phyloP scores from a whole-genome alignment of 345 rosid species.

The Eutrema heterophyllum region DNA sequence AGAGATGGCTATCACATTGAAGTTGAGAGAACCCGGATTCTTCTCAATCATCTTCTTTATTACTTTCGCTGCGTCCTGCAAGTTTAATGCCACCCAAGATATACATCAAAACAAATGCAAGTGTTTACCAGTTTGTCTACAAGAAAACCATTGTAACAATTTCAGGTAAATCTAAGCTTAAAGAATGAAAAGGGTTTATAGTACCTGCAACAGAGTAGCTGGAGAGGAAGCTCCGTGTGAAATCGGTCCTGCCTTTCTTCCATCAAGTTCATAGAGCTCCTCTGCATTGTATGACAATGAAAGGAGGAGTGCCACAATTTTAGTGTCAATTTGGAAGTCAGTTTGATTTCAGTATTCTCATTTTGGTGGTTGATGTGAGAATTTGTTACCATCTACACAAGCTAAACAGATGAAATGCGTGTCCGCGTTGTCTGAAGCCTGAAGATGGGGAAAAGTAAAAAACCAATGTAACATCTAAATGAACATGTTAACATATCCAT shows the following conservation, averaged over 20 bases:
- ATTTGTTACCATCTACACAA: conserved; percentile 63
- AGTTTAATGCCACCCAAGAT: neutral
- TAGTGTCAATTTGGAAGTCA: neutral
- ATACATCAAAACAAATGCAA: neutral
- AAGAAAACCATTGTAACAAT: neutral
- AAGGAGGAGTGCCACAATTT: neutral
- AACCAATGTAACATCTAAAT: neutral
- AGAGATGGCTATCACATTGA: conserved; percentile 73
- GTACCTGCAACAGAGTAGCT: conserved; percentile 65
- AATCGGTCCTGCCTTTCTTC: conserved; percentile 76
- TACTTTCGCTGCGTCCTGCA: conserved; percentile 76
- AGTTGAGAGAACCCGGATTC: conserved; percentile 73
- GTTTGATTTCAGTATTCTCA: neutral
- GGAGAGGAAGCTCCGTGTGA: conserved; percentile 74
- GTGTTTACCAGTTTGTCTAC: no score
- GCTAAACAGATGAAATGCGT: conserved; percentile 85
- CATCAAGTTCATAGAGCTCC: conserved; percentile 87
- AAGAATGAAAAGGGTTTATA: neutral
- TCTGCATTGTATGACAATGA: conserved; percentile 32
- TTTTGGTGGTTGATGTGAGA: neutral
- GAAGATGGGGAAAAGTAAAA: conserved; percentile 1
- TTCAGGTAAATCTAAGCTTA: neutral
- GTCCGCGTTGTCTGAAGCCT: conserved; percentile 68
- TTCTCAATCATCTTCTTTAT: conserved; percentile 67
- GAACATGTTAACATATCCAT: neutral